phyloP scores from a whole-genome alignment of 495 filamentous ascomycete species.

The Tuber umbilicatum region DNA sequence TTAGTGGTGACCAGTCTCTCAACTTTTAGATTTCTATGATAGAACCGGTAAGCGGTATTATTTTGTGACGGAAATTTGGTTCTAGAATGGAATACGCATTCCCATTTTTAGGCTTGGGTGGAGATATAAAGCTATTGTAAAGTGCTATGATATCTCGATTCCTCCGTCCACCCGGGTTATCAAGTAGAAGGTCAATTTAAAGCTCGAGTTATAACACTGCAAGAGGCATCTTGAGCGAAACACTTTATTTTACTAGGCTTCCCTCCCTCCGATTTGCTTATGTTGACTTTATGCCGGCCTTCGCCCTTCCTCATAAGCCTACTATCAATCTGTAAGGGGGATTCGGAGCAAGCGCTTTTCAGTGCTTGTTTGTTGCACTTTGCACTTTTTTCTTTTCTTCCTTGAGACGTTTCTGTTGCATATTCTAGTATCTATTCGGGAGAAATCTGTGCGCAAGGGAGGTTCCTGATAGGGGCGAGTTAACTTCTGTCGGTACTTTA shows the following conservation, averaged over 20 bases:
- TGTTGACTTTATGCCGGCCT: background rate
- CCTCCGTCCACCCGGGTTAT: background rate
- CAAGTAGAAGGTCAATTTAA: background rate
- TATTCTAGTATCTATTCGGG: background rate
- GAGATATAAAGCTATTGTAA: background rate
- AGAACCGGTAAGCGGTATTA: too few relatives aligned
- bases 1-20: background rate
- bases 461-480: background rate
- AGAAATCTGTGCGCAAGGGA: background rate
- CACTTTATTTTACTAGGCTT: background rate
- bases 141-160: background rate
- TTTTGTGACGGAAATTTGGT: background rate
- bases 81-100: background rate
- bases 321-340: background rate
- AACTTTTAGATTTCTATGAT: background rate
- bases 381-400: background rate
- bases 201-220: background rate
- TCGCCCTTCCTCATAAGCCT: background rate
- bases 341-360: background rate
- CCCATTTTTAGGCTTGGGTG: background rate
- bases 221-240: background rate
- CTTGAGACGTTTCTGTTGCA: background rate
- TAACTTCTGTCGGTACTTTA: background rate
- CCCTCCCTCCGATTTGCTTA: background rate
- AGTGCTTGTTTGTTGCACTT: background rate